Evolutionary conservation across 495 filamentous ascomycete species (phyloP).

Genomic region (Gamarada debralockiae): DNA sequence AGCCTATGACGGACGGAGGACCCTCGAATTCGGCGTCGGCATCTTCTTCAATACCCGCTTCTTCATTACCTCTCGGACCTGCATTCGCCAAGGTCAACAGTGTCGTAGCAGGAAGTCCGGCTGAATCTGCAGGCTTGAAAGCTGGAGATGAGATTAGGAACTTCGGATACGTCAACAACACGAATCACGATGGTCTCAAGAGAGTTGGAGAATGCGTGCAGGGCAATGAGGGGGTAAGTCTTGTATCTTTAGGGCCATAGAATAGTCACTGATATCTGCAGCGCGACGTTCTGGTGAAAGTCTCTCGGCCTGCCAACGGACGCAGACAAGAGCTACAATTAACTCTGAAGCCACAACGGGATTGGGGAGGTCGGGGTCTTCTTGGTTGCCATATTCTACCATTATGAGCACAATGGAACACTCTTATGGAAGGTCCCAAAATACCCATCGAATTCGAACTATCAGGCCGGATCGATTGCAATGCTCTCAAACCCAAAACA

Average conservation of each 20-base stretch:
- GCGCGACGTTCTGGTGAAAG: constrained; percentile 67
- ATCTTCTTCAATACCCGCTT: background rate
- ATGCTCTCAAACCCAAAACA: no score
- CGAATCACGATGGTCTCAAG: constrained; percentile 80
- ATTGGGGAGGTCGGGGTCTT: constrained; percentile 87
- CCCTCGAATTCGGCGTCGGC: constrained; percentile 25
- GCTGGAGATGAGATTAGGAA: constrained; percentile 76
- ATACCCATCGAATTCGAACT: no score
- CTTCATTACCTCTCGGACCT: constrained; percentile 41
- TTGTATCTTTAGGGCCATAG: background rate
- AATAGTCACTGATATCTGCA: constrained; percentile 26
- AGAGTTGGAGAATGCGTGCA: constrained; percentile 83
- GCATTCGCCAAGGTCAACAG: constrained; percentile 91
- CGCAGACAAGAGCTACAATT: constrained; percentile 58
- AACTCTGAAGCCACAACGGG: constrained; percentile 64
- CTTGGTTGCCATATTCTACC: constrained; percentile 87
- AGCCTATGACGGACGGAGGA: background rate
- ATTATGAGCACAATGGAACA: no score
- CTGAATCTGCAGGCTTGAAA: constrained; percentile 76
- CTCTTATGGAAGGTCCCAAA: no score
- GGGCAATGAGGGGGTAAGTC: constrained; percentile 84
- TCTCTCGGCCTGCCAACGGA: constrained; percentile 45
- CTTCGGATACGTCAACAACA: constrained; percentile 77
- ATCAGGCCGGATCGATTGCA: no score
- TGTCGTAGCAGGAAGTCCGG: constrained; percentile 75